Evolutionary conservation across 441 rosid genomes (phyloP), one percentile per base, ranked within the genome.

Genomic region (Pelargonium fulgidum): DNA sequence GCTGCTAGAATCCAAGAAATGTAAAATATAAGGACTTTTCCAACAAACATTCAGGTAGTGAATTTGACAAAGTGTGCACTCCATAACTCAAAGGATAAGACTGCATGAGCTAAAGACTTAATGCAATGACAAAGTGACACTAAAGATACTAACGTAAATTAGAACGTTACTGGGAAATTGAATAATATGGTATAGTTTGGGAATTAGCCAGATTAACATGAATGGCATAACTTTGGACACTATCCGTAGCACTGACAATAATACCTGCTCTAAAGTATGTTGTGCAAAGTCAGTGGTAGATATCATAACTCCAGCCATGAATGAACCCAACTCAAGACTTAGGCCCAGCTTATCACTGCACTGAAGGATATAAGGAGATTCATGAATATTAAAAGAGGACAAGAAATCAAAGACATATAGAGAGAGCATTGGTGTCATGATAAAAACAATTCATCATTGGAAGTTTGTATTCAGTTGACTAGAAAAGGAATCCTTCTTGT

Each of bases 311-410:
- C 99, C 99, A 74, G 98, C 99, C 74, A 92, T 79, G 73, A 94
- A 94, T 52, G 99, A 94, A 81, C 98, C 98, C 77, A 94, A 77
- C 86, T 94, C 99, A 61, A 94, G 99, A 85, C 98, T 92, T 71
- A 92, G 96, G 67, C 99, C 98, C 80, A 92, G 80, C 86, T 92
- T 92, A 85, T 92, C 99, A 73, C 98, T 94, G 96, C 99, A 89
- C 99, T 94, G 94, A 87, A 77, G 65, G 67, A 81, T 64, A 54
- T 72, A 81, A 62, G 72, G 80, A 79, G 39, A 59, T 68, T 69
- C 70, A 70, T 68, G 63, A 65, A 67, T 56, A 61, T 71, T 58
- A 56, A 67, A 50, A 71, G 63, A 14, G 14, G 63, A 59, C 36
- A 29, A 9, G 16, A 56, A 3, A 8, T 7, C 20, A 16, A 24